A percentile compares a stretch with the other conserved stretches of the same genome.
Evolutionary conservation across 176 grass and related monocot genomes (phyloP).

Genomic region (Musa troglodytarum): DNA sequence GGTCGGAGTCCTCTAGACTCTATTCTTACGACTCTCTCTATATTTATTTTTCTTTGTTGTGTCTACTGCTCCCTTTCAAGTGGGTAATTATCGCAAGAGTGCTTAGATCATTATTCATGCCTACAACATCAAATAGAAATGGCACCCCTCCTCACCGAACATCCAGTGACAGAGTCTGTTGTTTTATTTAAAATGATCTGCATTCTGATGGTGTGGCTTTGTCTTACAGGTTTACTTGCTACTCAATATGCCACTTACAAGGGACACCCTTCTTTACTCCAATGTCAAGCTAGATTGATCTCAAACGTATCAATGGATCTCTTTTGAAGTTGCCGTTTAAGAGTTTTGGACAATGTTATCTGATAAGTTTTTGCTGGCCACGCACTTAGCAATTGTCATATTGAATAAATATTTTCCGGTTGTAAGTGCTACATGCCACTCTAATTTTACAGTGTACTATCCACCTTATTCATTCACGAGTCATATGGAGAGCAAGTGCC

Average conservation of each 20-base stretch:
- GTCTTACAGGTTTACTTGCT: constrained; percentile 63
- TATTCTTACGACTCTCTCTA: too few relatives aligned
- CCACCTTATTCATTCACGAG: neutral
- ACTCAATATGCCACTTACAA: constrained; percentile 81
- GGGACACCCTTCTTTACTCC: constrained; percentile 88
- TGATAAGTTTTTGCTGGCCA: neutral
- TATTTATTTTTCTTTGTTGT: too few relatives aligned
- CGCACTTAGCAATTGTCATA: constrained; percentile 1
- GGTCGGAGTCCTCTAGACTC: too few relatives aligned
- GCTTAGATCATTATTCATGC: too few relatives aligned
- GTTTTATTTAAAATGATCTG: neutral
- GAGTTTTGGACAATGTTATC: neutral
- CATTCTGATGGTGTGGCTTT: neutral
- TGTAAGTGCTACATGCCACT: neutral
- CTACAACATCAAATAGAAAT: too few relatives aligned
- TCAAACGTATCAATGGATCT: neutral
- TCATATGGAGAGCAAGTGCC: neutral
- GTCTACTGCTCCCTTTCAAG: too few relatives aligned
- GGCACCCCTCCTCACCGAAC: too few relatives aligned
- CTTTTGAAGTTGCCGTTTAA: neutral
- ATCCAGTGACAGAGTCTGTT: neutral
- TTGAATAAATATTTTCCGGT: neutral
- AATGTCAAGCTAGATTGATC: constrained; percentile 92
- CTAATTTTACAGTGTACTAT: neutral
- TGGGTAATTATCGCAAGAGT: too few relatives aligned